phyloP scores from a whole-genome alignment of 1,284 basidiomycete genomes.

The Bjerkandera adusta region DNA sequence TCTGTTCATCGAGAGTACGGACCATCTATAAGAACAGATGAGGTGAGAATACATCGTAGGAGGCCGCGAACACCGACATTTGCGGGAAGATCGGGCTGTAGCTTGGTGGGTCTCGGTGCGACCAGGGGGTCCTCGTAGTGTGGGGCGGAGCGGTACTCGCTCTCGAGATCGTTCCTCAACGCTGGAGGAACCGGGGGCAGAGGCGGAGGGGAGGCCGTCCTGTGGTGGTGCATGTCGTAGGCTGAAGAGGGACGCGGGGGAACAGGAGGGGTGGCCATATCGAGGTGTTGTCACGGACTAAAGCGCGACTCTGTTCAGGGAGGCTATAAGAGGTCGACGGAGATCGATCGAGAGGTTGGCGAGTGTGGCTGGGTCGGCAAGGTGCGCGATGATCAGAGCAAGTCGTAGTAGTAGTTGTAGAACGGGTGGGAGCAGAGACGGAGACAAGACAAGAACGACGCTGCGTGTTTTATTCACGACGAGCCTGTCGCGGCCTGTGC shows the following conservation, averaged over 20 bases:
- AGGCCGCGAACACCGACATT: conserved; percentile 45
- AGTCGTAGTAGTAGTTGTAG: no score
- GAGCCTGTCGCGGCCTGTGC: no score
- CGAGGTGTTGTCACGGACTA: no score
- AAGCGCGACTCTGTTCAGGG: neutral
- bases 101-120: conserved; percentile 65
- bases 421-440: no score
- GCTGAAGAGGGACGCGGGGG: conserved; percentile 27
- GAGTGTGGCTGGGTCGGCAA: no score
- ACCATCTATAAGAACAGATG: conserved; percentile 51
- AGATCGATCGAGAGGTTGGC: no score
- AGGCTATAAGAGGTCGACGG: neutral
- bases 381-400: no score
- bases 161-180: conserved; percentile 25
- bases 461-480: no score
- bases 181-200: conserved; percentile 43
- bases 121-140: conserved; percentile 60
- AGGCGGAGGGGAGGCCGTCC: conserved; percentile 30
- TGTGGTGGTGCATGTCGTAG: conserved; percentile 21
- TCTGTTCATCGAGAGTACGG: conserved; percentile 43
- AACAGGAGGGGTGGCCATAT: conserved; percentile 28
- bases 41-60: conserved; percentile 3
- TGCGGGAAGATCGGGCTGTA: conserved; percentile 60
- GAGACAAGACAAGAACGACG: no score
- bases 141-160: conserved; percentile 31